Evolutionary conservation across 2,329 filamentous ascomycete species (phyloP), one percentile per base, ranked within the genome.

Genomic region (Apiospora saccharicola): DNA sequence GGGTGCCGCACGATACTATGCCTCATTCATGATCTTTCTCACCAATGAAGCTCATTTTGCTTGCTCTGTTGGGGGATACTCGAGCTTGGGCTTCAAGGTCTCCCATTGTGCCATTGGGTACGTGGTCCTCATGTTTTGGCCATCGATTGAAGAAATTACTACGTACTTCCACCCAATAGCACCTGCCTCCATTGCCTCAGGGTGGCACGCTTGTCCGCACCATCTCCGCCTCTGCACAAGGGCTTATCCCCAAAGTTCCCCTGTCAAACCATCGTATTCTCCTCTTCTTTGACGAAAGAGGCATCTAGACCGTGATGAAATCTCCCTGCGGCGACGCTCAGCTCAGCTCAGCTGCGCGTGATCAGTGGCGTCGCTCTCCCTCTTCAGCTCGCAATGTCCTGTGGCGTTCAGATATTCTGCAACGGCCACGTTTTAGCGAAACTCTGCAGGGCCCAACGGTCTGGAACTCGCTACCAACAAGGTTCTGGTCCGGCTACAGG

Each of bases 341-440:
- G 26, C 26, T 30, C 26, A 64, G 30, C 30, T 64, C 57, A 64
- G 57, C 57, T 64, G 57, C 34, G 53, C 13, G 30, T n/a, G 30
- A 64, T 30, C 22, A 64, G 53, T 64, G 57, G 57, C 57, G 26
- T 64, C 19, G 30, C 34, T 22, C 57, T 64, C 19, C 34, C 34
- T 41, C 34, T 64, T 64, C 57, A 64, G 34, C 57, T 41, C 57
- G 22, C 57, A 64, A 2, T 7, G 57, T n/a, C 57, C 34, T n/a
- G 57, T 64, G 34, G 57, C 57, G 57, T 24, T n/a, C 53, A 22
- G 0, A 37, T 47, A 22, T 64, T n/a, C 57, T 64, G 57, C 34
- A 64, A 16, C n/a, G 24, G 57, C 57, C 57, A 64, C 57, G 57
- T 64, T 64, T 64, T 64, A 12, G 34, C 34, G 19, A 64, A 64